Percentiles rank a stretch among this genome's conserved stretches.
Conservation (phyloP, 108 stramenopile genomes). For the Cyclotella sp. region DNA sequence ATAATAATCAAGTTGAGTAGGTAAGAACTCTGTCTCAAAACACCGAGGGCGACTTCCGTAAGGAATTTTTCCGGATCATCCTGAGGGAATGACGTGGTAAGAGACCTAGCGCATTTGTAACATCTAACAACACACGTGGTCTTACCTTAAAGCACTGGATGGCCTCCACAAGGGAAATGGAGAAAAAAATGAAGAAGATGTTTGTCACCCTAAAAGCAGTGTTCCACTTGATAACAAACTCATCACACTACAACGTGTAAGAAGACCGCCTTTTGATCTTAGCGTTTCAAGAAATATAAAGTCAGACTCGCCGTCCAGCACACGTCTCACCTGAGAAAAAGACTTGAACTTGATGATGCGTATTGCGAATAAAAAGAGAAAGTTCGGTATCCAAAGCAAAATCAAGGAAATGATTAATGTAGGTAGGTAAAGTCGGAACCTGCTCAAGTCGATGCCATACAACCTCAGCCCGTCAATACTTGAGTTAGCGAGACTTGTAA, state of each 20-base stretch:
- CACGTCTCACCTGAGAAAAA: constrained; percentile 34
- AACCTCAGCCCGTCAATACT: constrained; percentile 9
- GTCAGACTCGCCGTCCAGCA: neutral
- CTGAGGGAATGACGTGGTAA: neutral
- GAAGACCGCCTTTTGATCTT: neutral
- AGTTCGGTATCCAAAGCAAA: constrained; percentile 48
- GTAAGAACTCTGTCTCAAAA: constrained; percentile 39
- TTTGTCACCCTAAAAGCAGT: constrained; percentile 43
- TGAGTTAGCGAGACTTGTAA: constrained; percentile 10
- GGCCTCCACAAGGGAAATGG: constrained; percentile 24
- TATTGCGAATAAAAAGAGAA: constrained; percentile 45
- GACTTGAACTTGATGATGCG: constrained; percentile 62
- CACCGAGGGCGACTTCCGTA: constrained; percentile 15
- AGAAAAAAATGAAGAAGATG: constrained; percentile 42
- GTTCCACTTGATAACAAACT: constrained; percentile 50
- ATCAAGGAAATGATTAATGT: constrained; percentile 49
- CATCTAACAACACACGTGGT: neutral
- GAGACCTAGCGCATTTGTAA: no score
- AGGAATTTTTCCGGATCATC: constrained; percentile 39
- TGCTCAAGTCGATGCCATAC: constrained; percentile 16
- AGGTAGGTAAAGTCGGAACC: constrained; percentile 46
- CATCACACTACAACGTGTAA: constrained; percentile 25
- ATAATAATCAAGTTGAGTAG: constrained; percentile 46
- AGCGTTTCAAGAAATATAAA: neutral
- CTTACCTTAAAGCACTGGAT: constrained; percentile 32